Evolutionary conservation across 148 eudicot species (phyloP), one percentile per base, ranked within the genome.

Genomic region (Silene conica): DNA sequence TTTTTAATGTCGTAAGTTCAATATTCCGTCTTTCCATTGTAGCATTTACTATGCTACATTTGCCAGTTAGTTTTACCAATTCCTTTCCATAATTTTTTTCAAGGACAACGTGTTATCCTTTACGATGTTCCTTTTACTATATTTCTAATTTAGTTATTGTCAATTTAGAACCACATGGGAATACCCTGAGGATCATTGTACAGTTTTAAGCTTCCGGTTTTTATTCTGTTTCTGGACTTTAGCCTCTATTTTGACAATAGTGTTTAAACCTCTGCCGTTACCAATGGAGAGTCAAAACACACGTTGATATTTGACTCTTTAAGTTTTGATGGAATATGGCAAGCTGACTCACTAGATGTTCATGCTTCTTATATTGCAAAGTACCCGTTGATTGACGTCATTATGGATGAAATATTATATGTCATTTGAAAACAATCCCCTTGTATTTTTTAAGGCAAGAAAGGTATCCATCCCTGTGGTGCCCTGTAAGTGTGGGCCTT

Each of bases 41-140:
- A 86, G 96, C 97, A 85, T 86, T 81, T 78, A 55, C 58, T 54
- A 52, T 82, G 89, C 96, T 88, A 74, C 90, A 77, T 76, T 81
- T 74, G 70, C 74, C 63, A 73, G 68, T 79, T 85, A 82, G 13
- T 71, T 82, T 81, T 81, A 85, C 75, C 84, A 74, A 80, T 77
- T 80, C 75, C 80, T 60, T 65, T 74, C 70, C 38, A 76, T 67
- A 80, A 50, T 73, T 70, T 23, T 81, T 70, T 23, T 81, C 25
- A 74, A 74, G 70, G 62, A 82, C 75, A 68, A 72, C 82, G 77
- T 19, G 67, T 79, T 58, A 66, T 67, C 75, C 83, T 77, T 73
- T 20, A 26, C 71, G 55, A 75, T 79, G 77, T 67, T 62, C 61
- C 12, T 79, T 71, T 74, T 67, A 28, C 69, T 60, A 60, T 69